Percentiles rank a stretch among this genome's conserved stretches.
These are phyloP conservation scores for Asclepias syriaca DNA, from an alignment of 257 asterid species.

Conservation along the genomic window DNA sequence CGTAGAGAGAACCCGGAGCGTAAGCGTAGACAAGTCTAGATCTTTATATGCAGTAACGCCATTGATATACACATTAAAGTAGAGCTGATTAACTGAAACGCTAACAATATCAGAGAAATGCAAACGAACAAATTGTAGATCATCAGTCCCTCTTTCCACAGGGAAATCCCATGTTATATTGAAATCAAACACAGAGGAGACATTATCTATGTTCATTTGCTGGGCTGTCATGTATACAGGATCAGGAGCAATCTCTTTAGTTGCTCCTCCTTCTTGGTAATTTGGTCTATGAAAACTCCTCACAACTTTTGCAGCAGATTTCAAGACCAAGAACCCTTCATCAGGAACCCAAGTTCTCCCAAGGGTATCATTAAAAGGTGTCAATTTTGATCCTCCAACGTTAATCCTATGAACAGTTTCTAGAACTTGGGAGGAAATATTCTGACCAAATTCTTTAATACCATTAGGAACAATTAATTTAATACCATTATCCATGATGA, in stretches of 20 bases:
- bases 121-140: slow-evolving; percentile 47
- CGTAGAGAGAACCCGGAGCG: slow-evolving; percentile 53
- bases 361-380: slow-evolving; percentile 77
- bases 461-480: slow-evolving; percentile 44
- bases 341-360: slow-evolving; percentile 84
- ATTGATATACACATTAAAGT: slow-evolving; percentile 58
- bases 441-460: slow-evolving; percentile 51
- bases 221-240: slow-evolving; percentile 72
- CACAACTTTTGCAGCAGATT: slow-evolving; percentile 66
- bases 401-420: slow-evolving; percentile 78
- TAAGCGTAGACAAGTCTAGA: slow-evolving; percentile 52
- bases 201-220: slow-evolving; percentile 53
- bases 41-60: slow-evolving; percentile 58
- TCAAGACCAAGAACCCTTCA: slow-evolving; percentile 51
- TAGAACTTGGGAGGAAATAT: slow-evolving; percentile 44
- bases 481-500: slow-evolving; percentile 50
- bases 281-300: slow-evolving; percentile 42
- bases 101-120: slow-evolving; percentile 80
- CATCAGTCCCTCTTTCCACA: slow-evolving; percentile 20
- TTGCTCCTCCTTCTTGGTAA: slow-evolving; percentile 63
- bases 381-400: slow-evolving; percentile 66
- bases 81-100: slow-evolving; percentile 40
- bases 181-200: slow-evolving; percentile 34
- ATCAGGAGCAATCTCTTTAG: slow-evolving; percentile 66
- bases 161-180: slow-evolving; percentile 77